phyloP scores from a whole-genome alignment of 1,284 basidiomycete species.

The Trichosporon asahii region DNA sequence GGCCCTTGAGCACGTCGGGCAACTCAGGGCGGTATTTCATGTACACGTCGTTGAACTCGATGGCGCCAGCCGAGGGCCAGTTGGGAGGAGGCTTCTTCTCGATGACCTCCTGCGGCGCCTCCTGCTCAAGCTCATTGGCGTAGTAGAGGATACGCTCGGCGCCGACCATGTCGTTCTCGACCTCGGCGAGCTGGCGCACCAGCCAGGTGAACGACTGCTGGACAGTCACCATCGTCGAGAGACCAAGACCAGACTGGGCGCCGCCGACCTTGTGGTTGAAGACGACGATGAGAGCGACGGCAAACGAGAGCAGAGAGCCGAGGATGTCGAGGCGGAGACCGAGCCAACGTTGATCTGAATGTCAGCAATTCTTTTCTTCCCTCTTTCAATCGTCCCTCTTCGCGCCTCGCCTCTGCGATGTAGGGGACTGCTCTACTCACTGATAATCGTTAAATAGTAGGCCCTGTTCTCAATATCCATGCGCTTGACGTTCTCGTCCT shows the following conservation, averaged over 20 bases:
- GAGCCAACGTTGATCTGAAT: conserved; percentile 69
- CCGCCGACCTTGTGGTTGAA: conserved; percentile 70
- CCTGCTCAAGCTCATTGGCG: conserved; percentile 69
- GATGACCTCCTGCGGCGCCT: conserved; percentile 66
- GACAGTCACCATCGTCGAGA: conserved; percentile 55
- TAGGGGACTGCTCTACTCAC: not conserved
- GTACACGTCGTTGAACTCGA: conserved; percentile 51
- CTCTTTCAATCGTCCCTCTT: not conserved
- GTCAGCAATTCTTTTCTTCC: not conserved
- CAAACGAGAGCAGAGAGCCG: conserved; percentile 70
- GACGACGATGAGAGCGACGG: conserved; percentile 74
- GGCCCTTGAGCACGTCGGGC: conserved; percentile 59
- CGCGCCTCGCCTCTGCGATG: not conserved
- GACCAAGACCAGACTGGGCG: conserved; percentile 62
- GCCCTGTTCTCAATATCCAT: conserved; percentile 86
- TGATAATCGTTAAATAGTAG: conserved; percentile 68
- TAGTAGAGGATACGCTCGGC: conserved; percentile 74
- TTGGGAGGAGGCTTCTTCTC: conserved; percentile 59
- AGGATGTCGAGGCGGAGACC: conserved; percentile 82
- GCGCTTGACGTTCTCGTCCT: conserved; percentile 67
- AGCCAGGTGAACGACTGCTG: conserved; percentile 68
- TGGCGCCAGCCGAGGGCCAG: conserved; percentile 62
- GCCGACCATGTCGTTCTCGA: conserved; percentile 89
- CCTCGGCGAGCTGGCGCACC: conserved; percentile 75
- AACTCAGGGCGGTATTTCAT: conserved; percentile 56